Conservation (phyloP, 192 early-diverging fungal genomes). For the Chytriomyces sp. region DNA sequence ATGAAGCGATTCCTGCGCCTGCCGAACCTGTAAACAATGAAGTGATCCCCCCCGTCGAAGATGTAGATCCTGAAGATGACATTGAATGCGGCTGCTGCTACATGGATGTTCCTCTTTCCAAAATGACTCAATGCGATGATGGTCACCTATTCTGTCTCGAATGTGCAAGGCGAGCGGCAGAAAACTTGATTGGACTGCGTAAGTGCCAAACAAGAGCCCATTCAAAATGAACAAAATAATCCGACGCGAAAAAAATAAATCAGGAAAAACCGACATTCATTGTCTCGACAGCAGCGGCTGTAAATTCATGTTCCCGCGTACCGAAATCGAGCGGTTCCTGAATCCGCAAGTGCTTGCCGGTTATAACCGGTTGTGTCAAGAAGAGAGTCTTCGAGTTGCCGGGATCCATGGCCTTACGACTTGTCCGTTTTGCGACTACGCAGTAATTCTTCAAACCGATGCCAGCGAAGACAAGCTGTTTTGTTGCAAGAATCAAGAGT, state of each 20-base stretch:
- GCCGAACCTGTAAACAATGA: background rate
- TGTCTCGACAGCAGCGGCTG: conserved; percentile 55
- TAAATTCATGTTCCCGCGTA: conserved; percentile 44
- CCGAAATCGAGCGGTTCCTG: conserved; percentile 52
- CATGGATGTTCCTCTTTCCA: conserved; percentile 37
- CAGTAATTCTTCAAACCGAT: conserved; percentile 14
- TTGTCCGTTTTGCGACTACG: conserved; percentile 46
- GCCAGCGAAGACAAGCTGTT: conserved; percentile 51
- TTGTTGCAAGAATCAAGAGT: conserved; percentile 50
- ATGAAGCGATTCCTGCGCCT: background rate
- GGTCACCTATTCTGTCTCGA: conserved; percentile 61
- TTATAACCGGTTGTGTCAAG: conserved; percentile 49
- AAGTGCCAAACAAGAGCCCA: background rate
- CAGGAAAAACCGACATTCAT: conserved; percentile 49
- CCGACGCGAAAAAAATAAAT: background rate
- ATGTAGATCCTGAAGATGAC: conserved; percentile 18
- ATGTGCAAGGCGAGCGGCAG: conserved; percentile 57
- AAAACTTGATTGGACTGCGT: conserved; percentile 53
- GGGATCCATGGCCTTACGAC: conserved; percentile 36
- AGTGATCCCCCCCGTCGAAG: background rate
- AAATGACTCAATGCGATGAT: conserved; percentile 59
- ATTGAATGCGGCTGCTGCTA: conserved; percentile 61
- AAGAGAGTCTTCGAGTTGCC: conserved; percentile 29
- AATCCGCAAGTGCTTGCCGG: conserved; percentile 44
- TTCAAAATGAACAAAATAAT: background rate